Conservation (phyloP, 1,284 basidiomycete species). For the Mrakiaceae sp. region DNA sequence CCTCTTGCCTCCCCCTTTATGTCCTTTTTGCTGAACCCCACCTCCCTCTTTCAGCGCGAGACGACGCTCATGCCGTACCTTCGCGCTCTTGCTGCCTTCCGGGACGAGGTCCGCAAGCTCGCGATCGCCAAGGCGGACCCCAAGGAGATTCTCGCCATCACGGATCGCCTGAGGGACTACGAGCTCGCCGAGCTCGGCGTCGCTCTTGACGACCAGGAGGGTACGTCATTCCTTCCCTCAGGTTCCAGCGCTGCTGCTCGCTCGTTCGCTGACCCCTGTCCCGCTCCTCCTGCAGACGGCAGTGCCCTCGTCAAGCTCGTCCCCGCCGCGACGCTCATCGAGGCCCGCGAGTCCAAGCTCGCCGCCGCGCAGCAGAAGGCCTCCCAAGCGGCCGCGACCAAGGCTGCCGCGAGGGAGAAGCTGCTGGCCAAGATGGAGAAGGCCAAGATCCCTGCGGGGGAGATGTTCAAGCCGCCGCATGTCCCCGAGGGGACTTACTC, state of each 20-base stretch:
- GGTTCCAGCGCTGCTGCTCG: constrained; percentile 3
- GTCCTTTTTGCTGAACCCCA: neutral
- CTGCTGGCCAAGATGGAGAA: constrained; percentile 68
- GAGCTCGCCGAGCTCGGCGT: constrained; percentile 89
- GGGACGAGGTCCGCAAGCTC: constrained; percentile 73
- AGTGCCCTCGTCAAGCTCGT: constrained; percentile 89
- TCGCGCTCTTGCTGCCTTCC: constrained; percentile 73
- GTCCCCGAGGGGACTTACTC: constrained; percentile 55
- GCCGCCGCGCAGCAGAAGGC: constrained; percentile 61
- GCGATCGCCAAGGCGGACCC: constrained; percentile 59
- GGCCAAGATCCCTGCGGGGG: constrained; percentile 60
- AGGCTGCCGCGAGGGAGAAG: constrained; percentile 62
- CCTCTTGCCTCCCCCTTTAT: constrained; percentile 8
- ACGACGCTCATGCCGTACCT: constrained; percentile 83
- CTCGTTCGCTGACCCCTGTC: neutral
- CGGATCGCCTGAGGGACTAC: constrained; percentile 78
- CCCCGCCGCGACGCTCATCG: constrained; percentile 67
- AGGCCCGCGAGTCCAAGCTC: constrained; percentile 81
- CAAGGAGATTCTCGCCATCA: constrained; percentile 69
- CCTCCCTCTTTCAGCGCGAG: constrained; percentile 48
- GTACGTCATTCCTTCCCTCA: constrained; percentile 35
- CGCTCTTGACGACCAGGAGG: constrained; percentile 91
- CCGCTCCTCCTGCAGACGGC: constrained; percentile 50
- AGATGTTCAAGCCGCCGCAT: constrained; percentile 77
- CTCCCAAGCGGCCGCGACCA: constrained; percentile 64